Base-by-base conservation (phyloP, 257 asterid species). In the Nyctanthes arbortristis region DNA sequence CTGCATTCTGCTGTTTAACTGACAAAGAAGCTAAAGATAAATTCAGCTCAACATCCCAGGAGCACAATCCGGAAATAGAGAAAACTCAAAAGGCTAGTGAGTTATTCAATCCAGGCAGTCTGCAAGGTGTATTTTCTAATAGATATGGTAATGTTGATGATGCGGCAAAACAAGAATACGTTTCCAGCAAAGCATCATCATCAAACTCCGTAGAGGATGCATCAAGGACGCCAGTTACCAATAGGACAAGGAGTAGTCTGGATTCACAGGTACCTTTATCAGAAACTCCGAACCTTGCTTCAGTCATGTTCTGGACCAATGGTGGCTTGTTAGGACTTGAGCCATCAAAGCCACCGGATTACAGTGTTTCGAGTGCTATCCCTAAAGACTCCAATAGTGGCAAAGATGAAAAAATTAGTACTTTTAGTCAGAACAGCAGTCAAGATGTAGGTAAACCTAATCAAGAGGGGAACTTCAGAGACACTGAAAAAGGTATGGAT, bases 291-390 rank as follows among this genome's bases (percentile, higher is more conserved):
- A 78, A 73, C 67, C 77, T 65, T 63, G 49, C 77, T 72, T 61
- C 96, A 64, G 84, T 79, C 69, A 78, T 83, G 56, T 85, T 91
- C 78, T 94, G 99, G 99, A 94, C 99, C 63, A 94, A 94, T 73
- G 99, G 99, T 78, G 84, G 97, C 71, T 82, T 94, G 84, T 89
- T 94, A 12, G 99, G 99, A 64, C 95, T 94, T 55, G 87, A 85
- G 85, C 99, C 99, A 16, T 91, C 97, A 72, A 94, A 94, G 79
- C 99, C 99, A 30, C 97, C 95, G 3, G 97, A 86, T 81, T 85
- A 7, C 78, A 82, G 88, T 70, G 60, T 67, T 39, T 60, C 33
- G 33, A 83, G 80, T 52, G 73, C 69, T 55, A 72, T 69, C 68
- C 54, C 79, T 70, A 85, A 74, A 65, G 84, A 70, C 73, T 58